These are phyloP conservation scores for Dacryopinax primogenitus DNA, from an alignment of 768 basidiomycete species.

Conservation along the genomic window DNA sequence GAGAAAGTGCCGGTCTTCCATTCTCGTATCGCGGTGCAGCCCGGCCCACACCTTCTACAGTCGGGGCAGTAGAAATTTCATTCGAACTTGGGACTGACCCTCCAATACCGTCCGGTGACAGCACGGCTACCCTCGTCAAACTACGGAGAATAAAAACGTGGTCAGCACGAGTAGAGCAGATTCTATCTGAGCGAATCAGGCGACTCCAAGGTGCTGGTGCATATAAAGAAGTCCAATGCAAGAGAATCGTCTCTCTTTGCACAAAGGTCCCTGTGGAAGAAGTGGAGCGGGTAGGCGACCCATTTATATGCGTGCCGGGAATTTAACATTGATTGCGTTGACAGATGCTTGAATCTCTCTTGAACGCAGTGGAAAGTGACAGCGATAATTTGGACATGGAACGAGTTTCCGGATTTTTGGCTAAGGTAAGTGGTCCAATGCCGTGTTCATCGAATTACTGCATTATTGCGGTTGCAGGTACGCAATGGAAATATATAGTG, in stretches of 20 bases:
- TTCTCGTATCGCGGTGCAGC: slow-evolving; percentile 58
- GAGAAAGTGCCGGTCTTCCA: slow-evolving; percentile 39
- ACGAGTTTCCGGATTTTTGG: slow-evolving; percentile 82
- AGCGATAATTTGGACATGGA: slow-evolving; percentile 67
- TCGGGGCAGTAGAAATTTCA: slow-evolving; percentile 49
- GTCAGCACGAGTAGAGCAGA: slow-evolving; percentile 64
- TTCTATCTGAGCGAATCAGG: slow-evolving; percentile 58
- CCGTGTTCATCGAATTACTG: neutral
- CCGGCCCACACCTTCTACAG: slow-evolving; percentile 54
- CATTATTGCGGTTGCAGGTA: slow-evolving; percentile 22
- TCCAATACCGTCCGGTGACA: slow-evolving; percentile 48
- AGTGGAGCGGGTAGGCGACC: slow-evolving; percentile 74
- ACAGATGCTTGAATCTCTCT: slow-evolving; percentile 72
- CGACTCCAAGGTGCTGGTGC: slow-evolving; percentile 64
- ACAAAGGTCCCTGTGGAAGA: slow-evolving; percentile 75
- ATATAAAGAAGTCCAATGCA: slow-evolving; percentile 83
- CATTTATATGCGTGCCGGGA: slow-evolving; percentile 8
- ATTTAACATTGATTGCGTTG: slow-evolving; percentile 17
- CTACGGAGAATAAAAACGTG: slow-evolving; percentile 68
- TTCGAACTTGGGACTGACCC: slow-evolving; percentile 59
- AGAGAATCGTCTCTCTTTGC: slow-evolving; percentile 80
- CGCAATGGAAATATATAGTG: slow-evolving; percentile 31
- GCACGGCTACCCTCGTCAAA: slow-evolving; percentile 48
- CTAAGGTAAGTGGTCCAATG: slow-evolving; percentile 44
- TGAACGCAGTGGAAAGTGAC: slow-evolving; percentile 81